Evolutionary conservation across 495 filamentous ascomycete species (phyloP).

Genomic region (Melanomma pulvis-pyrius): DNA sequence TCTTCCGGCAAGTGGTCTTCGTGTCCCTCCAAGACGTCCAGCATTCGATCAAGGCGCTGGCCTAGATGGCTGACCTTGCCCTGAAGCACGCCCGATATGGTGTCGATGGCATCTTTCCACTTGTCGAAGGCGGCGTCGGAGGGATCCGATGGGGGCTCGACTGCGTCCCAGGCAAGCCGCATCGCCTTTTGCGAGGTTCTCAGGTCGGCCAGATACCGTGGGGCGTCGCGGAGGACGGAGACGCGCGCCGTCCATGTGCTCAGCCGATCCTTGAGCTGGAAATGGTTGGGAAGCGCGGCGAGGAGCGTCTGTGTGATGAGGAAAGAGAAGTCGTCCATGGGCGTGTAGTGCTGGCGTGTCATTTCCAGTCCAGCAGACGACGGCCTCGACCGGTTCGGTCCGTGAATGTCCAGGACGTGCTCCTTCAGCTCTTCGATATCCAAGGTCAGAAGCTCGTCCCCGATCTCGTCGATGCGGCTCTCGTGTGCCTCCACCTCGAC

Average conservation of each 20-base stretch:
- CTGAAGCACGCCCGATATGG: slow-evolving; percentile 65
- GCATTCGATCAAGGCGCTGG: slow-evolving; percentile 73
- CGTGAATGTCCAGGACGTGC: slow-evolving; percentile 81
- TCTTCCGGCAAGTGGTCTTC: slow-evolving; percentile 79
- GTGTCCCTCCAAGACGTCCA: slow-evolving; percentile 81
- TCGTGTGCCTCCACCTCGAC: slow-evolving; percentile 67
- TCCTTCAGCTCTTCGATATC: slow-evolving; percentile 88
- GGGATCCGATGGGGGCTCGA: slow-evolving; percentile 45
- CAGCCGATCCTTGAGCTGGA: slow-evolving; percentile 67
- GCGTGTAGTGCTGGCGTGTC: slow-evolving; percentile 54
- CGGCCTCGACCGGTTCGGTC: slow-evolving; percentile 58
- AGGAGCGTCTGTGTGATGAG: slow-evolving; percentile 86
- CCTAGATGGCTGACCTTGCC: slow-evolving; percentile 71
- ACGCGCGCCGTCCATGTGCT: slow-evolving; percentile 77
- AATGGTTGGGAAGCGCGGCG: slow-evolving; percentile 81
- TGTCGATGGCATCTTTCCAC: slow-evolving; percentile 56
- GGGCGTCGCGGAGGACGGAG: slow-evolving; percentile 69
- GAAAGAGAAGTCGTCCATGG: slow-evolving; percentile 83
- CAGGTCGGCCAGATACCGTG: slow-evolving; percentile 69
- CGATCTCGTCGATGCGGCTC: slow-evolving; percentile 74
- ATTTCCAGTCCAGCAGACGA: slow-evolving; percentile 56
- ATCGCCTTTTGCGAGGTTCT: slow-evolving; percentile 63
- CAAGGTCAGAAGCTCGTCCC: slow-evolving; percentile 73
- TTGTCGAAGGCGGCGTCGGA: slow-evolving; percentile 27
- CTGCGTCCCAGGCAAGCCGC: slow-evolving; percentile 61